These are phyloP conservation scores for Trametes versicolor DNA, from an alignment of 1,284 basidiomycete species.

Conservation along the genomic window DNA sequence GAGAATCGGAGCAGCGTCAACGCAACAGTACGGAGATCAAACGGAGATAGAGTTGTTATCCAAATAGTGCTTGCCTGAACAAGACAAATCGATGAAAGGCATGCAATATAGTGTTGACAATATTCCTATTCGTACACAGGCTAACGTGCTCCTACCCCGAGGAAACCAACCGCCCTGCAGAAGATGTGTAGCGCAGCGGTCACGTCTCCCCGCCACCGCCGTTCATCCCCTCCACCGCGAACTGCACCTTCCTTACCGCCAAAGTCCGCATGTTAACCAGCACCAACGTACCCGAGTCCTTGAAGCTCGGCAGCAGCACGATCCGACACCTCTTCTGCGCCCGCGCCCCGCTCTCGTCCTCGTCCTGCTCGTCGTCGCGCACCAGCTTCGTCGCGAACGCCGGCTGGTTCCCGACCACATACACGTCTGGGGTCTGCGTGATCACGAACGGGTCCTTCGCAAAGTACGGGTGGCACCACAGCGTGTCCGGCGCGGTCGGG, in stretches of 20 bases:
- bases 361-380: conserved; percentile 41
- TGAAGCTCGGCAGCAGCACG: conserved; percentile 87
- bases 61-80: too few species aligned
- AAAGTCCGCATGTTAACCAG: conserved; percentile 69
- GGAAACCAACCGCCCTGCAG: background rate
- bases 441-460: conserved; percentile 92
- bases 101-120: background rate
- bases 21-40: too few species aligned
- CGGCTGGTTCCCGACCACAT: conserved; percentile 94
- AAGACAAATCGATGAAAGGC: too few species aligned
- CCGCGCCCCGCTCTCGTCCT: conserved; percentile 32
- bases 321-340: conserved; percentile 70
- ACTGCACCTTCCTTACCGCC: conserved; percentile 52
- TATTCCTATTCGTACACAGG: background rate
- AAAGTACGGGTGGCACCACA: conserved; percentile 98
- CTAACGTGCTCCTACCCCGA: background rate
- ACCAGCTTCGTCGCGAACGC: conserved; percentile 81
- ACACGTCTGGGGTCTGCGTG: conserved; percentile 85
- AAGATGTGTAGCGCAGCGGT: background rate
- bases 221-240: conserved; percentile 46
- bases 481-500: conserved; percentile 97
- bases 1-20: too few species aligned
- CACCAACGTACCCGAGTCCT: conserved; percentile 68
- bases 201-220: conserved; percentile 34
- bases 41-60: too few species aligned